Base-by-base conservation (phyloP, 768 basidiomycete species). In the Grammothele lineata region DNA sequence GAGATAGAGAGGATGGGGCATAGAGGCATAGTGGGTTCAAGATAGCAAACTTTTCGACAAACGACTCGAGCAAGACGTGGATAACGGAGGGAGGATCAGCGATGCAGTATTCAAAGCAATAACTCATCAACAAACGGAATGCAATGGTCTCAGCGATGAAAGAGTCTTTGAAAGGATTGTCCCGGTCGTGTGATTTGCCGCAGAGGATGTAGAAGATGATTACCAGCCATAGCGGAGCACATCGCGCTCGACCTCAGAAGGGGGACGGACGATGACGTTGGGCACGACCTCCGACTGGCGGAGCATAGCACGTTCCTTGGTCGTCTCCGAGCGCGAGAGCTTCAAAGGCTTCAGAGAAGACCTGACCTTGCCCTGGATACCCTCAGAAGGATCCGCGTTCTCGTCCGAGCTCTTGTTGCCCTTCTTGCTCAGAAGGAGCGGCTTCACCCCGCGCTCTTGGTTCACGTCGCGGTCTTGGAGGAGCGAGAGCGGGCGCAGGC, bases 271-370 rank as follows among this genome's bases (percentile, higher is more conserved):
- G 45, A 82, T 71, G 23, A 85, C 79, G 33, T 76, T 71, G 25
- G 83, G 82, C 24, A 85, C 64, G 41, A 72, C 67, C 67, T 82
- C 81, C 32, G 63, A 65, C 62, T 74, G 73, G 57, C 79, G 70
- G 53, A 83, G 71, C 45, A 72, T 56, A 37, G 76, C 81, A 44
- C 82, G 78, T 61, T 76, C 63, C 64, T 79, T 83, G 60, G 70
- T 73, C 26, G 84, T 85, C 51, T 85, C 82, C 27, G 77, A 81
- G 53, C 82, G 70, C 38, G 68, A 69, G 49, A 87, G 77, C 53
- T 69, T 76, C 56, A 85, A 65, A 50, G 80, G 74, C 71, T 76
- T 83, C 65, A 83, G 55, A 55, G 73, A 70, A 62, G 72, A 75
- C 63, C 64, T 72, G 54, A 62, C 66, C 51, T 62, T 65, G 10